These are phyloP conservation scores for Saccharomycopsis crataegensis DNA, from an alignment of 1,139 yeast species.

Conservation along the genomic window DNA sequence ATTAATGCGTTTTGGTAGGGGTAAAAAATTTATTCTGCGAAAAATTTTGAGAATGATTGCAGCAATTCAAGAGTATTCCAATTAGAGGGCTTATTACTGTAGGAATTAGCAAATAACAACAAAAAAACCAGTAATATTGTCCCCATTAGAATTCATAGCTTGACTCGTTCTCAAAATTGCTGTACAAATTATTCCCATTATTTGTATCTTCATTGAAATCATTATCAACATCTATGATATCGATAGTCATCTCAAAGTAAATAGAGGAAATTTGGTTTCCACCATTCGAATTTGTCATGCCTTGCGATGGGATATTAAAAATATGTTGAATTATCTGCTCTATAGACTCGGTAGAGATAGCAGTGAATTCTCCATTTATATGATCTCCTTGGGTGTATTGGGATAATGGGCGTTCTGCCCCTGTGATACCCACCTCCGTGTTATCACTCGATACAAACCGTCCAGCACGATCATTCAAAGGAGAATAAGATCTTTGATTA, in stretches of 20 bases:
- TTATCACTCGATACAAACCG: background rate
- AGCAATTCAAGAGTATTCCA: too few relatives aligned
- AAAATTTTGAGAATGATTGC: too few relatives aligned
- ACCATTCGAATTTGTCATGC: background rate
- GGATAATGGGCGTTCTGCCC: background rate
- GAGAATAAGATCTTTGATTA: background rate
- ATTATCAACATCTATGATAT: constrained; percentile 12
- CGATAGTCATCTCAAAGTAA: constrained; percentile 20
- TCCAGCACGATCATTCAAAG: background rate
- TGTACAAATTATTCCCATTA: background rate
- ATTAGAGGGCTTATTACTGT: too few relatives aligned
- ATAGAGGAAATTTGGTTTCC: constrained; percentile 13
- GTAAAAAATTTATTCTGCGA: too few relatives aligned
- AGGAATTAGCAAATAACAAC: too few relatives aligned
- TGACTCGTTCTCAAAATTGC: background rate
- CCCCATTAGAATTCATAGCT: background rate
- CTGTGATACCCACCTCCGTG: background rate
- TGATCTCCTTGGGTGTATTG: constrained; percentile 6
- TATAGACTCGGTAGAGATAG: constrained; percentile 16
- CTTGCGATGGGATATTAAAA: constrained; percentile 12
- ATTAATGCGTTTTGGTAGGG: too few relatives aligned
- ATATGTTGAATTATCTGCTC: constrained; percentile 18
- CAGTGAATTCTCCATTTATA: constrained; percentile 18
- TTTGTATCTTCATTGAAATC: background rate
- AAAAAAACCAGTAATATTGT: too few relatives aligned